These are phyloP conservation scores for Fusarium heterosporum DNA, from an alignment of 2,329 filamentous ascomycete genomes.

Conservation along the genomic window DNA sequence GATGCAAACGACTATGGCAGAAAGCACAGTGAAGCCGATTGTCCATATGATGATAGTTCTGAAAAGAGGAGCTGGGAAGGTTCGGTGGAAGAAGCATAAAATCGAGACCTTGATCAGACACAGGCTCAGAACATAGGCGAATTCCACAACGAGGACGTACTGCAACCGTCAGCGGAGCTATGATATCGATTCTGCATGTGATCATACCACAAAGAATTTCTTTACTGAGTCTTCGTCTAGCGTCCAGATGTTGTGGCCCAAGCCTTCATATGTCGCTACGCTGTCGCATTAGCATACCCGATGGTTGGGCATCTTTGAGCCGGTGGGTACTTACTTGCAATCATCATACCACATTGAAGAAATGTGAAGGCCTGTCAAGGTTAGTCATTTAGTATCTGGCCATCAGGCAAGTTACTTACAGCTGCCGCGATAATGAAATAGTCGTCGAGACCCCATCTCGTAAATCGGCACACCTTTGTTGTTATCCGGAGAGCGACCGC, in stretches of 20 bases:
- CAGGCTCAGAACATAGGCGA: neutral
- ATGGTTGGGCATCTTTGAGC: accelerated
- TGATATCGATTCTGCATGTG: accelerated
- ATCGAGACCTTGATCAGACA: constrained; percentile 1
- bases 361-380: accelerated
- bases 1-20: neutral
- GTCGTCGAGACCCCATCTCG: constrained; percentile 8
- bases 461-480: neutral
- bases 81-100: neutral
- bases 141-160: neutral
- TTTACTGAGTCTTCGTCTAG: neutral
- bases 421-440: neutral
- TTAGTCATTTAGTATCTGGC: accelerated
- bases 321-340: neutral
- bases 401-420: neutral
- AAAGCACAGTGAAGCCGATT: neutral
- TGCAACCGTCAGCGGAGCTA: accelerated
- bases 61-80: neutral
- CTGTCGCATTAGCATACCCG: accelerated
- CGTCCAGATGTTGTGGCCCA: neutral
- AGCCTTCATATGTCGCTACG: neutral
- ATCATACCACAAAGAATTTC: neutral
- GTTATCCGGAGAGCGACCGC: neutral
- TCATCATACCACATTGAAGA: neutral
- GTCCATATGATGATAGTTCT: neutral